These are phyloP conservation scores for Nymphaea thermarum DNA, from an alignment of 164 flowering plant genomes.

Conservation along the genomic window DNA sequence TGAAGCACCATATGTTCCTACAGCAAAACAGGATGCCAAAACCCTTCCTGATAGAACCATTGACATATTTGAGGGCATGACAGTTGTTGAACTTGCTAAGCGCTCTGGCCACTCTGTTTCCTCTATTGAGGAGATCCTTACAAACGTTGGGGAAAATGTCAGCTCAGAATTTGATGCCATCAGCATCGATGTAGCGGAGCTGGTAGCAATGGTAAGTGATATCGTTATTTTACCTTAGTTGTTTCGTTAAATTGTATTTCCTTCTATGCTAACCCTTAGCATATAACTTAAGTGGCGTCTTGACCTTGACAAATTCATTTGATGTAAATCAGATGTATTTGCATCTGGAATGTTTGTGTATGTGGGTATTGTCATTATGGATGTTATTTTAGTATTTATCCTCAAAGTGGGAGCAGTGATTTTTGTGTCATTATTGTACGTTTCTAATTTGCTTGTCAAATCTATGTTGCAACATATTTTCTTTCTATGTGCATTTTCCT, in stretches of 20 bases:
- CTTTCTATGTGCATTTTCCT: too few relatives aligned
- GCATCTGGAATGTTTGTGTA: too few relatives aligned
- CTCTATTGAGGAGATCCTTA: conserved; percentile 46
- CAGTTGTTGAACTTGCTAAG: conserved; percentile 70
- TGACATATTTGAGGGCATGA: conserved; percentile 92
- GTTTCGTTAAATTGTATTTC: neutral
- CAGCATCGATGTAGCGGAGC: conserved; percentile 72
- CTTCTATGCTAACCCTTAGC: too few relatives aligned
- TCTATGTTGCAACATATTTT: too few relatives aligned
- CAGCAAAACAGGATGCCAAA: conserved; percentile 29
- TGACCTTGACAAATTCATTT: too few relatives aligned
- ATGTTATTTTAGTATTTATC: too few relatives aligned
- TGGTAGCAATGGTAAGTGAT: conserved; percentile 68
- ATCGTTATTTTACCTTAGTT: neutral
- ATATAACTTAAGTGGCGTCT: too few relatives aligned
- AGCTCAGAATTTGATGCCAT: conserved; percentile 74
- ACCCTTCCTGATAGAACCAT: conserved; percentile 39
- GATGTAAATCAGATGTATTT: too few relatives aligned
- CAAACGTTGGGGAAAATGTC: conserved; percentile 72
- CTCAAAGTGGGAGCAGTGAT: too few relatives aligned
- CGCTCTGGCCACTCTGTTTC: conserved; percentile 46
- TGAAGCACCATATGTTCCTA: conserved; percentile 70
- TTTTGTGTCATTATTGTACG: too few relatives aligned
- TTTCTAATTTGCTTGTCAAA: too few relatives aligned
- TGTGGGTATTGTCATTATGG: too few relatives aligned